Conservation (phyloP, 148 eudicot species). For the Nyssa sinensis region DNA sequence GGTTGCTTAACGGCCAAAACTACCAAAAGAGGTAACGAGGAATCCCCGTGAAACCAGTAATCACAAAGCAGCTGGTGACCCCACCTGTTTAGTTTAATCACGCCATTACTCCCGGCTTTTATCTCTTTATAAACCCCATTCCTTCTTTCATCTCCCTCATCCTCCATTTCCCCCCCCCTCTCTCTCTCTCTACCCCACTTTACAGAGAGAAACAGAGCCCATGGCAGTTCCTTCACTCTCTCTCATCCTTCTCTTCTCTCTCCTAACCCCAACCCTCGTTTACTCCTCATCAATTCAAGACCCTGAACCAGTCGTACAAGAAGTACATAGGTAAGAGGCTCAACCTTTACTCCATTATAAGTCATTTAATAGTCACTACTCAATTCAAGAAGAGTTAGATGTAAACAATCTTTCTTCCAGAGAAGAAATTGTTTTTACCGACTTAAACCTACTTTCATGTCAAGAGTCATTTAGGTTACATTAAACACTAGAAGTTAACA, state of each 20-base stretch:
- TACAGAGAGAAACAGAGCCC: conserved; percentile 9
- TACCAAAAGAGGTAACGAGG: conserved; percentile 3
- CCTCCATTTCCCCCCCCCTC: conserved; percentile 7
- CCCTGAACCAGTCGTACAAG: conserved; percentile 57
- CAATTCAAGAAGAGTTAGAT: too few species aligned
- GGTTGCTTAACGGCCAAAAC: conserved; percentile 18
- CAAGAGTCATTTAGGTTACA: not conserved
- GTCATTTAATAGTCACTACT: not conserved
- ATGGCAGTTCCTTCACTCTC: conserved; percentile 25
- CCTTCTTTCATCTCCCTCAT: conserved; percentile 6
- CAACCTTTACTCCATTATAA: not conserved
- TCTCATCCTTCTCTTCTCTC: conserved; percentile 20
- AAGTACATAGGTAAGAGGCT: conserved; percentile 52
- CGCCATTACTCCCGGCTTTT: conserved; percentile 36
- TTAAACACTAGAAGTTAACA: not conserved
- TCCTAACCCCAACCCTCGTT: conserved; percentile 19
- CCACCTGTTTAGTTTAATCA: conserved; percentile 28
- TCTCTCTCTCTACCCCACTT: conserved; percentile 4
- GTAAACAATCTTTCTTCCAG: too few species aligned
- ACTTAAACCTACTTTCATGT: too few species aligned
- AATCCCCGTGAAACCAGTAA: conserved; percentile 45
- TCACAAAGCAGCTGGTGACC: conserved; percentile 23
- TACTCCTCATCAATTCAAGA: conserved; percentile 35
- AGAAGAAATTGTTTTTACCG: too few species aligned
- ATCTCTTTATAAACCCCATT: conserved; percentile 43